Percentiles rank a stretch among this genome's conserved stretches.
Conservation (phyloP, 1,139 yeast genomes). For the Blastobotrys buckinghamii region DNA sequence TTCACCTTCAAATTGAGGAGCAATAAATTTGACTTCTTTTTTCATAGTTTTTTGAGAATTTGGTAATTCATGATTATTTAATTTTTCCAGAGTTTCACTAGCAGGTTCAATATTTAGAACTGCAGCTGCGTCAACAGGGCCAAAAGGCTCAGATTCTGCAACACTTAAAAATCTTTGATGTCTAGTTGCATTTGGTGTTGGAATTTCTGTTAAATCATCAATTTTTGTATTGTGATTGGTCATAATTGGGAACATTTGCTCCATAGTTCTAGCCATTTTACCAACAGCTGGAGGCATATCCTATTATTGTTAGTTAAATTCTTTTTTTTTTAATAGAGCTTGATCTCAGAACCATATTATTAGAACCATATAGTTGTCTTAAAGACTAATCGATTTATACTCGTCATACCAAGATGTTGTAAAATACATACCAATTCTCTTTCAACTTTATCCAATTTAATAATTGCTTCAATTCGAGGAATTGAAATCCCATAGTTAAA, state of each 20-base stretch:
- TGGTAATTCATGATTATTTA: slow-evolving; percentile 43
- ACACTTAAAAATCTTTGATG: slow-evolving; percentile 81
- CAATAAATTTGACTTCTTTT: slow-evolving; percentile 29
- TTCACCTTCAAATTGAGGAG: slow-evolving; percentile 33
- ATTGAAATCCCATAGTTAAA: slow-evolving; percentile 73
- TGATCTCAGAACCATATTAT: slow-evolving; percentile 22
- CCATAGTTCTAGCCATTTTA: slow-evolving; percentile 47
- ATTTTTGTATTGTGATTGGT: slow-evolving; percentile 15
- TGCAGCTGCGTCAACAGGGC: slow-evolving; percentile 93
- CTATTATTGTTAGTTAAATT: slow-evolving; percentile 7
- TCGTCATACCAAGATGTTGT: not conserved
- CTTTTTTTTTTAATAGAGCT: not conserved
- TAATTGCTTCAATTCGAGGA: slow-evolving; percentile 80
- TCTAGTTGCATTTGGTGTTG: slow-evolving; percentile 78
- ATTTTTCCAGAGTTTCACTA: slow-evolving; percentile 58
- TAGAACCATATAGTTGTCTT: slow-evolving; percentile 64
- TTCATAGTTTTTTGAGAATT: slow-evolving; percentile 15
- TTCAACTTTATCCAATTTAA: slow-evolving; percentile 62
- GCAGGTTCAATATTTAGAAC: slow-evolving; percentile 83
- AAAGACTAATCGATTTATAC: slow-evolving; percentile 64
- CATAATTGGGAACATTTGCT: slow-evolving; percentile 77
- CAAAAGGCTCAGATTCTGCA: slow-evolving; percentile 95
- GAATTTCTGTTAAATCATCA: slow-evolving; percentile 68
- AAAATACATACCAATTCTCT: slow-evolving; percentile 59
- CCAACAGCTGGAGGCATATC: slow-evolving; percentile 27